Conservation (phyloP, 768 basidiomycete genomes). For the Suillus plorans region DNA sequence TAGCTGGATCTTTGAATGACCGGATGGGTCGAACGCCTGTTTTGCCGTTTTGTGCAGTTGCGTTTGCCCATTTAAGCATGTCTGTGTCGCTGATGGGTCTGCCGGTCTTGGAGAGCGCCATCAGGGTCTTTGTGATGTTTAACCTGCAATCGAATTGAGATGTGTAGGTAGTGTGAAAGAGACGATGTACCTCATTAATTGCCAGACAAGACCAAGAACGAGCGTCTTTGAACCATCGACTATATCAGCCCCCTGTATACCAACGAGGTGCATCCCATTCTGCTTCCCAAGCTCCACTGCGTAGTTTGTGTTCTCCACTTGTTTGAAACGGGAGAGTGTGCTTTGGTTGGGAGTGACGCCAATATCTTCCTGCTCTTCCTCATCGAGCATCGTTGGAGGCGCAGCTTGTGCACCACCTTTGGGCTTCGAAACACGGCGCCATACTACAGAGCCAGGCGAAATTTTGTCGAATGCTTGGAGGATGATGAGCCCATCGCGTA, state of each 20-base stretch:
- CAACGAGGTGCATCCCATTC: slow-evolving; percentile 93
- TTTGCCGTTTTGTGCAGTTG: slow-evolving; percentile 75
- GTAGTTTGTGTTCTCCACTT: slow-evolving; percentile 98
- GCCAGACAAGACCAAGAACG: slow-evolving; percentile 96
- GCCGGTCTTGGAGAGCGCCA: slow-evolving; percentile 66
- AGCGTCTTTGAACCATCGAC: slow-evolving; percentile 92
- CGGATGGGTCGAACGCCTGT: slow-evolving; percentile 63
- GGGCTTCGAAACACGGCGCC: slow-evolving; percentile 96
- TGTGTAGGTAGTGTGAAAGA: background rate
- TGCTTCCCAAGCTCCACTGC: slow-evolving; percentile 89
- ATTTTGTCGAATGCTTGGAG: slow-evolving; percentile 98
- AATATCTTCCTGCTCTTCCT: slow-evolving; percentile 74
- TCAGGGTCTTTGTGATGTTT: slow-evolving; percentile 90
- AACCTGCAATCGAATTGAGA: slow-evolving; percentile 41
- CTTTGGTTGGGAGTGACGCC: slow-evolving; percentile 83
- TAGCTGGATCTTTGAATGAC: slow-evolving; percentile 91
- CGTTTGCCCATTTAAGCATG: slow-evolving; percentile 96
- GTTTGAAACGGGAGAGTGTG: slow-evolving; percentile 91
- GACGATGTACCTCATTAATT: slow-evolving; percentile 79
- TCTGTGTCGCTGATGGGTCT: slow-evolving; percentile 88
- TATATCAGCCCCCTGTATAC: slow-evolving; percentile 97
- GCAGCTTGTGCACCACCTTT: slow-evolving; percentile 50
- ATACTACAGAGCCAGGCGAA: slow-evolving; percentile 86
- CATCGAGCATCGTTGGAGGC: slow-evolving; percentile 33
- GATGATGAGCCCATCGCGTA: slow-evolving; percentile 89